Conservation (phyloP, 495 filamentous ascomycete genomes). For the Clavariopsis aquatica region DNA sequence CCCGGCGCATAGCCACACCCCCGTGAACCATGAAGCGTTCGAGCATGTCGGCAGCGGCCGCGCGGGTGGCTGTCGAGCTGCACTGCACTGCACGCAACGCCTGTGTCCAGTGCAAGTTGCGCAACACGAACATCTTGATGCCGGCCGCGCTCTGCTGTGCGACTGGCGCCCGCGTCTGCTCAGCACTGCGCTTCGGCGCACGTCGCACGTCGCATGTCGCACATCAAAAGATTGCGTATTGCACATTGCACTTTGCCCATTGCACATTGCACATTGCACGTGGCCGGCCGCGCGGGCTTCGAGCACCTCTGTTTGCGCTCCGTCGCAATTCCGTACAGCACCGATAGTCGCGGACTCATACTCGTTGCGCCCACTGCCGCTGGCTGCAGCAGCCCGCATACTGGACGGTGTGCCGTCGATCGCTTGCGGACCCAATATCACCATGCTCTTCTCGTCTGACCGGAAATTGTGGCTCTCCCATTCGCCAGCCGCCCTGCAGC, state of each 20-base stretch:
- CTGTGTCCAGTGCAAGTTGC: slow-evolving; percentile 2
- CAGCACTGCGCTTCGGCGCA: no score
- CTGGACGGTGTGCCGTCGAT: slow-evolving; percentile 13
- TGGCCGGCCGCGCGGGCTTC: no score
- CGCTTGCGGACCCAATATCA: slow-evolving; percentile 19
- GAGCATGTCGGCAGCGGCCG: neutral
- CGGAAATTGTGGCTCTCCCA: slow-evolving; percentile 16
- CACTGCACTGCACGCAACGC: neutral
- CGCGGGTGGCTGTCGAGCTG: neutral
- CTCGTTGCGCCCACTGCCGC: slow-evolving; percentile 3
- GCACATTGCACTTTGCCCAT: no score
- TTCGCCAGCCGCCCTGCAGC: slow-evolving; percentile 21
- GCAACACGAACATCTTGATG: slow-evolving; percentile 10
- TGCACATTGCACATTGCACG: no score
- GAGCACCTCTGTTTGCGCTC: neutral
- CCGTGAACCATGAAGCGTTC: neutral
- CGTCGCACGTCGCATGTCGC: no score
- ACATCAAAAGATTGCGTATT: no score
- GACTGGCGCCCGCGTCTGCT: slow-evolving; percentile 19
- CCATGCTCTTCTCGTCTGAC: slow-evolving; percentile 28
- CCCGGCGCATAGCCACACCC: slow-evolving; percentile 20
- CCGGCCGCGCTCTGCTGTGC: neutral
- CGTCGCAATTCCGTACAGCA: no score
- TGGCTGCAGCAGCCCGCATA: slow-evolving; percentile 24
- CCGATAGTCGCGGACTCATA: slow-evolving; percentile 9